A percentile compares a stretch with the other conserved stretches of the same genome.
Conservation (phyloP, 169 alveolate genomes). For the Eimeria brunetti region DNA sequence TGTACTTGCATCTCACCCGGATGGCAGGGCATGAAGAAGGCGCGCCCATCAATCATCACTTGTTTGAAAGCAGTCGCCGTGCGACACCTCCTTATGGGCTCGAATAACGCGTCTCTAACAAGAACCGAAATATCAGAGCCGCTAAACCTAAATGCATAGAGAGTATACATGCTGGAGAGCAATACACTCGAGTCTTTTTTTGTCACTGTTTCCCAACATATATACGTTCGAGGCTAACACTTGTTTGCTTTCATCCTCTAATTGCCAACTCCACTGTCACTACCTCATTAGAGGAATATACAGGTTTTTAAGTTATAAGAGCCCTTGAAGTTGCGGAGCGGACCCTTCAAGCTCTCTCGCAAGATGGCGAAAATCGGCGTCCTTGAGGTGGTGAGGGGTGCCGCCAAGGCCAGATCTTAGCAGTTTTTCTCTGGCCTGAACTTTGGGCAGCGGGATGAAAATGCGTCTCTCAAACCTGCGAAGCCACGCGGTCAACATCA, state of each 20-base stretch:
- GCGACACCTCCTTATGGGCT: conserved; percentile 94
- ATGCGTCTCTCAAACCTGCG: conserved; percentile 96
- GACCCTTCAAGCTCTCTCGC: conserved; percentile 85
- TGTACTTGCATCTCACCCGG: conserved; percentile 81
- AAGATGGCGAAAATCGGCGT: conserved; percentile 84
- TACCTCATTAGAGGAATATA: not conserved
- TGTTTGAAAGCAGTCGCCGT: conserved; percentile 91
- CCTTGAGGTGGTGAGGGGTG: conserved; percentile 89
- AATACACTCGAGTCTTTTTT: not conserved
- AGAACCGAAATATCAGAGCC: conserved; percentile 95
- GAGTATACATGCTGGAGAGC: not conserved
- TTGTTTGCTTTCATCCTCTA: not conserved
- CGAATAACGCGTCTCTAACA: conserved; percentile 94
- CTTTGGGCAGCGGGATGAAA: conserved; percentile 99
- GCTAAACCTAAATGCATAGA: conserved; percentile 86
- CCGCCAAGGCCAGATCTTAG: conserved; percentile 87
- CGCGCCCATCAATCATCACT: conserved; percentile 84
- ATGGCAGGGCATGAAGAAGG: conserved; percentile 88
- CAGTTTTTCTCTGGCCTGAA: conserved; percentile 89
- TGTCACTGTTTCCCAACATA: not conserved
- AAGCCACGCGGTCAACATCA: not conserved
- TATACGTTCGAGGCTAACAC: not conserved
- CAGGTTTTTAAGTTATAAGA: not conserved
- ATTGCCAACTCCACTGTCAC: not conserved
- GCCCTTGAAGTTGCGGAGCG: not conserved